Evolutionary conservation across 805 yeast species (phyloP).

Genomic region (Ogataea populi-albae): DNA sequence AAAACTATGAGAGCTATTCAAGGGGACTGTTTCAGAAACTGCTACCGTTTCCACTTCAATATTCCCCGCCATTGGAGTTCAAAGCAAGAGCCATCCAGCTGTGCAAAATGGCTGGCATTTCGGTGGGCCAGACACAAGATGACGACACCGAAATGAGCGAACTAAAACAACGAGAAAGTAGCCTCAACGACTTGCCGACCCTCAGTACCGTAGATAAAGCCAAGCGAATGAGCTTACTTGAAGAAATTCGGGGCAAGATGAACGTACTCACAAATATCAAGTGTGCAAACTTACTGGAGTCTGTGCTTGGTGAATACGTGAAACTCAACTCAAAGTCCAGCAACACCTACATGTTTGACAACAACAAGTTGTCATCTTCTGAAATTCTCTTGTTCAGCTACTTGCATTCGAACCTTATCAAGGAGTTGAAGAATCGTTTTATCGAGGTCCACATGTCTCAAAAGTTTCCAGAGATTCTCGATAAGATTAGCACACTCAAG

Average conservation of each 20-base stretch:
- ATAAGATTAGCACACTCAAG: slow-evolving; percentile 2
- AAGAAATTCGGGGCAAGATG: slow-evolving; percentile 25
- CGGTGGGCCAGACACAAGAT: slow-evolving; percentile 29
- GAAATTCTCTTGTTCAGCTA: slow-evolving; percentile 42
- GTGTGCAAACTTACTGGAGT: slow-evolving; percentile 25
- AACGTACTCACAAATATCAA: slow-evolving; percentile 30
- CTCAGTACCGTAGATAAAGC: slow-evolving; percentile 27
- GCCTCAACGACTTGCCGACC: slow-evolving; percentile 26
- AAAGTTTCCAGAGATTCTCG: slow-evolving; percentile 32
- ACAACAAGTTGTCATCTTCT: slow-evolving; percentile 20
- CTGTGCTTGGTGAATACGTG: slow-evolving; percentile 10
- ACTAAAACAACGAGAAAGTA: slow-evolving; percentile 25
- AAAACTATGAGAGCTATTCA: slow-evolving; percentile 59
- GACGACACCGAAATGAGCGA: slow-evolving; percentile 26
- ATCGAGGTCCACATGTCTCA: slow-evolving; percentile 33
- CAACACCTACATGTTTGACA: slow-evolving; percentile 17
- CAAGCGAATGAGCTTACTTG: slow-evolving; percentile 24
- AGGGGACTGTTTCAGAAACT: slow-evolving; percentile 50
- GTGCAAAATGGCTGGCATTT: slow-evolving; percentile 34
- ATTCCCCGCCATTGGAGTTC: slow-evolving; percentile 55
- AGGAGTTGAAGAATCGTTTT: slow-evolving; percentile 41
- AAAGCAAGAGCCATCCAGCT: slow-evolving; percentile 32
- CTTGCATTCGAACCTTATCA: slow-evolving; percentile 26
- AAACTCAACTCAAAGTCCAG: slow-evolving; percentile 4
- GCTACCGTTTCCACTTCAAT: slow-evolving; percentile 73